These are phyloP conservation scores for Nannochloropsis oceanica DNA, from an alignment of 108 stramenopile species.

Conservation along the genomic window DNA sequence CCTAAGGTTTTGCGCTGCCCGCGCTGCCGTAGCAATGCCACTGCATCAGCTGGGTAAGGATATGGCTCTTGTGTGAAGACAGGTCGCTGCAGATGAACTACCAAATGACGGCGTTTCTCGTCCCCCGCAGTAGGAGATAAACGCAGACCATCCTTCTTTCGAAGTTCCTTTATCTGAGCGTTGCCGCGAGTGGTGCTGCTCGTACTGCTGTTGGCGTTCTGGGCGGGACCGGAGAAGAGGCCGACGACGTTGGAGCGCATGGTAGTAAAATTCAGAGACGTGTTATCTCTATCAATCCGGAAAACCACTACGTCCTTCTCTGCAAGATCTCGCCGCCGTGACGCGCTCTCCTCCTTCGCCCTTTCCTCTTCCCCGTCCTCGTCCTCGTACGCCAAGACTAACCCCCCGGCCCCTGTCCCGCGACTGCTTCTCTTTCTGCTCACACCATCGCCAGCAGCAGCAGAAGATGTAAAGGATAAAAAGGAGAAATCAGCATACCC, in stretches of 20 bases:
- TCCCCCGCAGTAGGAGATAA: conserved; percentile 3
- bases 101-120: conserved; percentile 8
- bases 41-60: conserved; percentile 3
- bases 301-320: conserved; percentile 3
- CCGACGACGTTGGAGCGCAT: conserved; percentile 20
- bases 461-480: neutral
- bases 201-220: neutral
- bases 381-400: neutral
- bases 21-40: neutral
- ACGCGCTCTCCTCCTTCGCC: neutral
- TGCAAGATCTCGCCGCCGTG: neutral
- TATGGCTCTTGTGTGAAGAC: neutral
- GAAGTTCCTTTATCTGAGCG: neutral
- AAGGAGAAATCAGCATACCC: neutral
- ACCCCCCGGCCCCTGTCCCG: neutral
- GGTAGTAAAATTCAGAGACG: neutral
- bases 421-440: neutral
- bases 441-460: neutral
- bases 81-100: conserved; percentile 11
- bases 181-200: neutral
- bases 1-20: neutral
- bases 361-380: neutral
- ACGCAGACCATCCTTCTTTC: neutral
- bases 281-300: conserved; percentile 12
- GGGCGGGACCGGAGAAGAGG: conserved; percentile 8